Base-by-base conservation (phyloP, 169 alveolate species). In the Plasmodium coatneyi region DNA sequence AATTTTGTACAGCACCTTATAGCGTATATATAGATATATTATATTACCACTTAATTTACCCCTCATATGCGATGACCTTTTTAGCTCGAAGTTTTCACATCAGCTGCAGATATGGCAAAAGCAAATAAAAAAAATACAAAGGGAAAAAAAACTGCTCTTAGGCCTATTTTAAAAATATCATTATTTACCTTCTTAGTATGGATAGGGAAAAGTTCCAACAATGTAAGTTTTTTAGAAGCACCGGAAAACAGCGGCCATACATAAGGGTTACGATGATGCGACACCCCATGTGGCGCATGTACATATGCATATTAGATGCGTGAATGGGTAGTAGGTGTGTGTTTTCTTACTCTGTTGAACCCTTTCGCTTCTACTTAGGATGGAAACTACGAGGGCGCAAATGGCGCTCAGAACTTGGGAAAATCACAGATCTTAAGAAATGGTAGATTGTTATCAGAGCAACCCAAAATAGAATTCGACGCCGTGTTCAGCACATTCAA, bases 121-220 rank as follows among this genome's bases (percentile, higher is more conserved):
- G 49, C 16, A 22, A 79, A 79, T 39, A 79, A 6, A 22, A 79
- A 19, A 14, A 14, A 79, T 79, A 79, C 71, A 79, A 43, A 79
- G 32, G 22, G 41, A 43, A 79, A 41, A 41, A 79, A 79, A 43
- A 41, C 46, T 79, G 32, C 14, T 79, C 16, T 79, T 79, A 32
- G 56, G 16, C 84, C 84, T 70, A 39, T 79, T 79, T 79, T 79
- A 36, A 79, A 14, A 79, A 79, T 14, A 0, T 79, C 84, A 7
- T 22, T 79, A 79, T 79, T 39, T 25, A 49, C 25, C 84, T 41
- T 79, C 54, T 79, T 79, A 79, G 70, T 79, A 79, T 79, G 84
- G 84, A 79, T 79, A 16, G 54, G 16, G 19, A 54, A 79, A 30
- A 5, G 84, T 41, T 34, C 39, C 46, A 41, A 22, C 84, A 79